Evolutionary conservation across 2,329 filamentous ascomycete species (phyloP).

Genomic region (Venturia pyrina): DNA sequence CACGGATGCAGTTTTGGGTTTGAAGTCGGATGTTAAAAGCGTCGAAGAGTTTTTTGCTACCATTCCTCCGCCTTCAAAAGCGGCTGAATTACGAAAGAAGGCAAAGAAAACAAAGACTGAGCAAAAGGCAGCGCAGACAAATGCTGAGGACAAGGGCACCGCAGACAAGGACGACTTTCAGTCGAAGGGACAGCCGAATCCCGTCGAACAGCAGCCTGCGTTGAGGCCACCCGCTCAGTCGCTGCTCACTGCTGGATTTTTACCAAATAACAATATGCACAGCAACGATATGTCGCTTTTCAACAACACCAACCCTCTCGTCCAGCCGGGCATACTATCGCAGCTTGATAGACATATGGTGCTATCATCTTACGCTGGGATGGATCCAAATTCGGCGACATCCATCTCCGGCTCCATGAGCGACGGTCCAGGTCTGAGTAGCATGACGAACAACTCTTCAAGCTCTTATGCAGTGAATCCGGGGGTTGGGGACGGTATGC

Average conservation of each 20-base stretch:
- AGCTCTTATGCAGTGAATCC: neutral
- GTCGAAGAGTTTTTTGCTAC: constrained; percentile 91
- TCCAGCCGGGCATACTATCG: constrained; percentile 44
- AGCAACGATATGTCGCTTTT: neutral
- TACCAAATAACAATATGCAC: neutral
- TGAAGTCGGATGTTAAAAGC: constrained; percentile 82
- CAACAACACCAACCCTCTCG: constrained; percentile 10
- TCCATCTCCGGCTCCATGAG: constrained; percentile 16
- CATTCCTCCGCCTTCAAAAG: constrained; percentile 51
- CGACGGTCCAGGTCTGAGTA: neutral
- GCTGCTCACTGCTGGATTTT: constrained; percentile 11
- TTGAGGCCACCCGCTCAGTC: neutral
- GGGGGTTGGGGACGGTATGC: neutral
- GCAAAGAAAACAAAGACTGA: constrained; percentile 33
- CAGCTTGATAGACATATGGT: constrained; percentile 68
- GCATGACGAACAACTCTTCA: constrained; percentile 16
- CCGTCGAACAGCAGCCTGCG: neutral
- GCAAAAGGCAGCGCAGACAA: neutral
- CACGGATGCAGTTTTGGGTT: constrained; percentile 79
- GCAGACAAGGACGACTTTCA: neutral
- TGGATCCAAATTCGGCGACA: constrained; percentile 34
- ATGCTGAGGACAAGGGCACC: neutral
- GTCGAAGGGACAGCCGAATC: neutral
- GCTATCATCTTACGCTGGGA: constrained; percentile 57
- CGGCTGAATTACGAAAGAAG: constrained; percentile 39